These are phyloP conservation scores for Condylostoma magnum DNA, from an alignment of 169 alveolate species.

Conservation along the genomic window DNA sequence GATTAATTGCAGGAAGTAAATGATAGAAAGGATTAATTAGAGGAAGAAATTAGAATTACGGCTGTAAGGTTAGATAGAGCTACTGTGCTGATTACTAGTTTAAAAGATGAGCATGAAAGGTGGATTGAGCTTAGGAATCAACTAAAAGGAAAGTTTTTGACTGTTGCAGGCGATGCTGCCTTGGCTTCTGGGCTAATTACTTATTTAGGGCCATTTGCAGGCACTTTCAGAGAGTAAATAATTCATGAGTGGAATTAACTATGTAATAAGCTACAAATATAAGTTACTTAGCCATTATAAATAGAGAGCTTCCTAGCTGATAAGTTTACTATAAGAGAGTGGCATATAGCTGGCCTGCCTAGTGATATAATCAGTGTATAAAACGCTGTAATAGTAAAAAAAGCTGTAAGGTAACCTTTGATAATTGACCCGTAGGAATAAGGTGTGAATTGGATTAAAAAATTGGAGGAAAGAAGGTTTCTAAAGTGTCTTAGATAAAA, in stretches of 20 bases:
- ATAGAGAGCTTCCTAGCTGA: slow-evolving; percentile 62
- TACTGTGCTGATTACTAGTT: slow-evolving; percentile 82
- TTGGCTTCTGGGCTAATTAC: slow-evolving; percentile 83
- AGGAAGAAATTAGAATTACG: slow-evolving; percentile 77
- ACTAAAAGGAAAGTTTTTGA: slow-evolving; percentile 62
- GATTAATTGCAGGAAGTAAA: slow-evolving; percentile 77
- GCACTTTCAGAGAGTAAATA: slow-evolving; percentile 57
- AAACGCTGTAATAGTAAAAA: slow-evolving; percentile 70
- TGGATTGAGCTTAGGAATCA: slow-evolving; percentile 84
- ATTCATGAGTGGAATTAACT: slow-evolving; percentile 56
- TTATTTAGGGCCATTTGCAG: slow-evolving; percentile 81
- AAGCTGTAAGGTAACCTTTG: slow-evolving; percentile 69
- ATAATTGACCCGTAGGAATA: slow-evolving; percentile 83
- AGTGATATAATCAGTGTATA: slow-evolving; percentile 66
- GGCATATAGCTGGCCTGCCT: slow-evolving; percentile 78
- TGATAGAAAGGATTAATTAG: slow-evolving; percentile 71
- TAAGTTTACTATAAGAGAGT: slow-evolving; percentile 70
- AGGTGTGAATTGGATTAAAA: slow-evolving; percentile 76
- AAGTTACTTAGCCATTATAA: slow-evolving; percentile 48
- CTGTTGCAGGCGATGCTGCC: slow-evolving; percentile 84
- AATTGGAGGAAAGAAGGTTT: slow-evolving; percentile 55
- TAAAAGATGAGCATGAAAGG: slow-evolving; percentile 89
- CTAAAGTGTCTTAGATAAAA: slow-evolving; percentile 70
- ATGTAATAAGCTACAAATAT: slow-evolving; percentile 51
- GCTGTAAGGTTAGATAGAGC: slow-evolving; percentile 87